Evolutionary conservation across 495 filamentous ascomycete species (phyloP), one percentile per base, ranked within the genome.

Genomic region (Hypoxylon perforatum): DNA sequence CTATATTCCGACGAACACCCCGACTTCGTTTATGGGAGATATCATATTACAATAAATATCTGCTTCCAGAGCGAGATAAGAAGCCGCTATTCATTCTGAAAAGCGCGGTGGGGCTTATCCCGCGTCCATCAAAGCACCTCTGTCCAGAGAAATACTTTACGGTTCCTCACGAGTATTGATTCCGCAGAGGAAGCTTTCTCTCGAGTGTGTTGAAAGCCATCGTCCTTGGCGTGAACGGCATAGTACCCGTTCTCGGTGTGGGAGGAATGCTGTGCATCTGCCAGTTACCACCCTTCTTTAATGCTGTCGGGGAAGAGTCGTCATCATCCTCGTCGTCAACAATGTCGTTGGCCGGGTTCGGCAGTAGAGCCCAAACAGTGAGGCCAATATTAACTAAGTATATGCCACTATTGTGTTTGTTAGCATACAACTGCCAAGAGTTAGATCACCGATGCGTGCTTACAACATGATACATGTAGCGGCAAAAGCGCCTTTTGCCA

Each of bases 401-500:
- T 22, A 90, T 65, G 10, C 80, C 50, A 28, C 89, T 85, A 11
- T 39, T 36, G 28, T 7, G 10, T 41, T 0, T 1, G 9, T 63
- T 22, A 63, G 54, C 19, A 44, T 25, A 39, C n/a, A 25, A 44
- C 11, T 41, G 0, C 8, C 41, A 3, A 28, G 33, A 35, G 57
- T 65, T 46, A 50, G 41, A 6, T 9, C n/a, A 7, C 10, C 15
- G 9, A 42, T 49, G 51, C 42, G 52, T 8, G 80, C 91, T 75
- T 80, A 96, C 92, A 90, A 76, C 78, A 94, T 85, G 53, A 91
- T 75, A 14, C 91, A 75, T 5, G 88, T 89, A 4, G 88, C 82
- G 6, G 87, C 91, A 72, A 94, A 96, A 1, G 88, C 77, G 17
- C 83, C 82, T 74, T 96, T 92, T 21, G 93, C 91, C 75, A 92